Conservation (phyloP, 805 yeast genomes). For the Sugiyamaella floridensis region DNA sequence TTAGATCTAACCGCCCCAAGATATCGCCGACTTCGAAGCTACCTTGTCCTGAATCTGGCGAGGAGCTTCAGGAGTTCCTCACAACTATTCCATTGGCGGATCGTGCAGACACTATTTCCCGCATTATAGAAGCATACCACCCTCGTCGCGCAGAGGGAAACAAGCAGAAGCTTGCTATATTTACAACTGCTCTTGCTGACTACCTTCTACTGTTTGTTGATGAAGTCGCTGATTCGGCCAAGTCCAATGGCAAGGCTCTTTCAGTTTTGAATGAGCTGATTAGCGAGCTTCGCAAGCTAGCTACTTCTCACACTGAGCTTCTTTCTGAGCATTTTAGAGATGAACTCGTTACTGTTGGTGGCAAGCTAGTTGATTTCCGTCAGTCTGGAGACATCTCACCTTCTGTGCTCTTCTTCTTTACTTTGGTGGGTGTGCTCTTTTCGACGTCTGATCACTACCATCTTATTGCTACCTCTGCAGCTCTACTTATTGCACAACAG, state of each 20-base stretch:
- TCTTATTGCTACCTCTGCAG: slow-evolving; percentile 78
- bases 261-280: slow-evolving; percentile 16
- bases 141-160: slow-evolving; percentile 80
- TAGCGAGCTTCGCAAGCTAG: slow-evolving; percentile 44
- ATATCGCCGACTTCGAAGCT: not conserved
- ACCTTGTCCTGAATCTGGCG: slow-evolving; percentile 4
- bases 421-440: slow-evolving; percentile 66
- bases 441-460: slow-evolving; percentile 97
- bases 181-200: slow-evolving; percentile 41
- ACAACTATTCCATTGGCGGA: slow-evolving; percentile 33
- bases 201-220: slow-evolving; percentile 4
- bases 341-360: slow-evolving; percentile 41
- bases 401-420: slow-evolving; percentile 61
- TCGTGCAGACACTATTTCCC: slow-evolving; percentile 47
- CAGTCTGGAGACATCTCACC: slow-evolving; percentile 6
- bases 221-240: not conserved
- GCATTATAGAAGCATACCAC: slow-evolving; percentile 50
- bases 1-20: slow-evolving; percentile 4
- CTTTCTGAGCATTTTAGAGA: slow-evolving; percentile 58
- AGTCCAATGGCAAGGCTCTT: not conserved
- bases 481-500: slow-evolving; percentile 63
- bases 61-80: not conserved
- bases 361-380: slow-evolving; percentile 13
- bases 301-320: slow-evolving; percentile 57
- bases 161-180: slow-evolving; percentile 59